Evolutionary conservation across 2,329 filamentous ascomycete genomes (phyloP), one percentile per base, ranked within the genome.

Genomic region (Mariannaea sp.): DNA sequence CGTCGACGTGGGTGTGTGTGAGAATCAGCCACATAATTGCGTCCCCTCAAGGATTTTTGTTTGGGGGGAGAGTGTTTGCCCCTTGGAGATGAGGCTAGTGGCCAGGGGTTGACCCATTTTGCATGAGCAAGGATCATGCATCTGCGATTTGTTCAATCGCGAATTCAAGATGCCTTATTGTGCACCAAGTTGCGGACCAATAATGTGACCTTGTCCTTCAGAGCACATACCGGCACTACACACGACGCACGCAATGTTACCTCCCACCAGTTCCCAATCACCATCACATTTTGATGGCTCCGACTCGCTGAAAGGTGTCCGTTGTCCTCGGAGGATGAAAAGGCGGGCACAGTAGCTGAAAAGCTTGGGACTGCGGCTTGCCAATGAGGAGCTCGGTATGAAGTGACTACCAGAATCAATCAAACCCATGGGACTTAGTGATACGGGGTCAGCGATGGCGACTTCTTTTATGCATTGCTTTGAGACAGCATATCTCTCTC

Each of bases 101-200:
- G 46, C 49, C 59, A 62, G 57, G 59, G 56, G 45, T 35, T 48
- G 30, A n/a, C 30, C 43, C 53, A 45, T 57, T 61, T 51, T 53
- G 46, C 52, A 53, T 44, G 55, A 53, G 42, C 65, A 46, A 52
- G 65, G 64, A 68, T 66, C 58, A 64, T 59, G 62, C 60, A 59
- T 66, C 57, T 62, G 51, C 49, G 35, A 50, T 55, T 54, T 58
- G 53, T 59, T 66, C 65, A 66, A 65, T 66, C 61, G 62, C 53
- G 60, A 53, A 62, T 61, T 56, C 57, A 42, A 59, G 54, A 61
- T 54, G 53, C 47, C 54, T 32, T 55, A 32, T 59, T 53, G 45
- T 62, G 49, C 56, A 58, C 43, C 36, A 32, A 41, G 54, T 57
- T 48, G 54, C 58, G 54, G 53, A 30, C 61, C 64, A 62, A 66